Base-by-base conservation (phyloP, 257 asterid genomes). In the Fraxinus excelsior region DNA sequence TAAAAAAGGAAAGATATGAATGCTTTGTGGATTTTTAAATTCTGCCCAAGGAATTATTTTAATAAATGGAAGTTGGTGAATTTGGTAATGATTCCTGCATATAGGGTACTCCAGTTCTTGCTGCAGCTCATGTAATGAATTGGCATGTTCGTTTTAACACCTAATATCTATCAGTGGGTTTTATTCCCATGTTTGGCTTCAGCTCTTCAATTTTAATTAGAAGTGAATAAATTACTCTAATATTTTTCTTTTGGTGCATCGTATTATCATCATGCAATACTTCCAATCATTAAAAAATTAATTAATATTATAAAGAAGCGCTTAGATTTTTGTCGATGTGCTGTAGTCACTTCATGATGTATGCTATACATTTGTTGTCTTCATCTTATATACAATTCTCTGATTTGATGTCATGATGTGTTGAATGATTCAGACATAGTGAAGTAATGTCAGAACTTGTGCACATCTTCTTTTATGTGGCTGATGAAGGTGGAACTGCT, bases 401-500 rank as follows among this genome's bases (percentile, higher is more conserved):
- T 79, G 66, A 79, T 76, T n/a, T 58, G 76, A 78, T 71, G 73
- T 76, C 80, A 53, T 25, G 58, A 42, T 58, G 64, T 74, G 74
- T 76, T 80, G 77, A 74, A 80, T 82, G 87, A 72, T 53, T 81
- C 67, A 85, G 90, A 68, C 84, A 67, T 82, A 76, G 73, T 71
- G 86, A 91, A 68, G 92, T 90, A 76, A 84, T 73, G 86, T 82
- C 83, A 79, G 85, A 85, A 77, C 75, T 35, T 70, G 86, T 84
- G 79, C 98, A 96, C 84, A 81, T 93, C 75, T 96, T 93, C 93
- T 96, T 96, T 86, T 96, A 96, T 82, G 82, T 96, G 89, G 98
- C 92, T 74, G 99, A 96, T 88, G 99, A 96, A 88, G 87, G 86
- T 74, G 97, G 91, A 77, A 80, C 51, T 82, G 76, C 94, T 84